Percentiles rank a stretch among this genome's conserved stretches.
Conservation (phyloP, 2,329 filamentous ascomycete genomes). For the Clonostachys sp. region DNA sequence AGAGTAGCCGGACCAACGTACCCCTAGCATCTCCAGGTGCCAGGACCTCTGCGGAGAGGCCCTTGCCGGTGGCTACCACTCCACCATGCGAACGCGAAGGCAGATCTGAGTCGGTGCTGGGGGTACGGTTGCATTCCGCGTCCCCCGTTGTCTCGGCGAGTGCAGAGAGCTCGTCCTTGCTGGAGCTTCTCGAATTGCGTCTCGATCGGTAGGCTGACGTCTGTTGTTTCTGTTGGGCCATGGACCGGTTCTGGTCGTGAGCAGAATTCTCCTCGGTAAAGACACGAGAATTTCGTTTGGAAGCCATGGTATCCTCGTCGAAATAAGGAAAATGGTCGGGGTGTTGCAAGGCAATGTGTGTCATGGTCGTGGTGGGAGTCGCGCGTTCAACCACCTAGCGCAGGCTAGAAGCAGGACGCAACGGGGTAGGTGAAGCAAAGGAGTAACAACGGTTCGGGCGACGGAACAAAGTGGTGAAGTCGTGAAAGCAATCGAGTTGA, state of each 20-base stretch:
- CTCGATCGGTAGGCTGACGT: slow-evolving; percentile 16
- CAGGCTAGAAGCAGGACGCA: no score
- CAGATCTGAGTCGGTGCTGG: slow-evolving; percentile 1
- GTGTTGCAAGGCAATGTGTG: no score
- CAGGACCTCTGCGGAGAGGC: neutral
- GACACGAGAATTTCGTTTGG: slow-evolving; percentile 13
- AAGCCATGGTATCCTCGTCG: slow-evolving; percentile 7
- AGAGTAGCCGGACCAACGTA: no score
- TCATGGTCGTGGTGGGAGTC: no score
- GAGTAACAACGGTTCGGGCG: no score
- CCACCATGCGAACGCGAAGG: slow-evolving; percentile 3
- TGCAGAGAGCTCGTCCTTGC: slow-evolving; percentile 15
- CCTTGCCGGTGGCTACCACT: slow-evolving; percentile 4
- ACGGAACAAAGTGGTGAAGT: no score
- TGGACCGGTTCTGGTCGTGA: slow-evolving; percentile 5
- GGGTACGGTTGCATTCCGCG: slow-evolving; percentile 4
- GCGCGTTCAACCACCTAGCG: no score
- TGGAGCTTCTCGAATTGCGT: slow-evolving; percentile 19
- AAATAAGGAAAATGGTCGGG: no score
- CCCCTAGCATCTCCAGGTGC: neutral
- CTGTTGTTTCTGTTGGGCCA: slow-evolving; percentile 1
- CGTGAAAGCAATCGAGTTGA: no score
- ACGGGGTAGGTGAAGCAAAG: no score
- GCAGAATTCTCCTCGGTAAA: slow-evolving; percentile 11
- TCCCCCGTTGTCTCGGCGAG: slow-evolving; percentile 13